Evolutionary conservation across 805 yeast genomes (phyloP), one percentile per base, ranked within the genome.

Genomic region (Saccharomycopsis sp.): DNA sequence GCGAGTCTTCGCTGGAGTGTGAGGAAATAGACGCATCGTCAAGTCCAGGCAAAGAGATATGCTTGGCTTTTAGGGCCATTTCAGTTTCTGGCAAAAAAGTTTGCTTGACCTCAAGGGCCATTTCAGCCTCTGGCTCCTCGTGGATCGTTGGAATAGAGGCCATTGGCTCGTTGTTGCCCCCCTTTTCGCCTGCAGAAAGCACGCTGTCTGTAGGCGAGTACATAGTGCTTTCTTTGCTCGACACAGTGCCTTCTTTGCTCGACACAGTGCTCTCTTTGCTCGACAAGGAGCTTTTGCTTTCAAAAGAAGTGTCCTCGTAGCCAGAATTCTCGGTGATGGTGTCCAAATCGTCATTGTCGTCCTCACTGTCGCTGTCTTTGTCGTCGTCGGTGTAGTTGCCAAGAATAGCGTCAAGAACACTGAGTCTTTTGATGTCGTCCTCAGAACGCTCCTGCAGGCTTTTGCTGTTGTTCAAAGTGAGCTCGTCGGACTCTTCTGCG

Each of bases 341-440:
- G 14, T 18, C 51, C 16, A 14, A 24, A 24, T 40, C 54, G 29
- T 50, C 53, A 24, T 37, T 12, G 34, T 2, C 18, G 24, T 15
- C 46, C 20, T 46, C 24, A 2, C 23, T 24, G 18, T 9, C 24
- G 5, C n/a, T n/a, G 7, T 55, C 51, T 9, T 12, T 37, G 15
- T 37, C 24, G 16, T 18, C 24, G 8, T 48, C 50, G n/a, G 56
- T 46, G 53, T 56, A 56, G 18, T 57, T 21, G 20, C 54, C 52
- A 23, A 57, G 48, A 34, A 57, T 50, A 29, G 60, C 60, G 14
- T 57, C 60, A 18, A 57, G 41, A 34, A 57, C 60, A 53, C 60
- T 57, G 18, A 57, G 29, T 57, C 60, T 57, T 50, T 34, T 57
- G 15, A 37, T 21, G 23, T 44, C 46, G 14, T 46, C 53, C 8